Evolutionary conservation across 441 rosid species (phyloP), one percentile per base, ranked within the genome.

Genomic region (Francoa sonchifolia): DNA sequence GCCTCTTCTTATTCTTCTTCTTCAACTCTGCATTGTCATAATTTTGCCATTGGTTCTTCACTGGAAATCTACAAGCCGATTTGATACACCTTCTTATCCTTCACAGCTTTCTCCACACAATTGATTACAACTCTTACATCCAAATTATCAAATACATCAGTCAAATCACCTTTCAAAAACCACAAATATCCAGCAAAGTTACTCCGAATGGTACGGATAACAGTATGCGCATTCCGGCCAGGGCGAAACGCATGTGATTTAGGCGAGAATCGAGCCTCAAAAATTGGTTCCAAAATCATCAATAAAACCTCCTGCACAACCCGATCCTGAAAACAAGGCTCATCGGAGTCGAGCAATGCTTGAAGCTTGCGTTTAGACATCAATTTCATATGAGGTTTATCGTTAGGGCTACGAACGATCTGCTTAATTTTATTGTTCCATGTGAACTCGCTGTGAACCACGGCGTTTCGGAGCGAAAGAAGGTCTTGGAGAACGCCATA

Each of bases 131-230:
- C 62, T 54, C 58, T 46, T 7, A 26, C 48, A 61, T 76, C 83
- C 57, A 76, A 44, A 42, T 39, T 54, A 38, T 61, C 61, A 23
- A 86, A 63, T 35, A 82, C 39, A 31, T 74, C 85, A 55, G 78
- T 68, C 42, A 85, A 31, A 59, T 90, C 93, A 32, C 93, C 96
- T 43, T 54, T 79, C 62, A 90, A 41, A 42, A 85, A 85, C 98
- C 96, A 90, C 56, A 85, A 50, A 61, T 90, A 85, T 15, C 98
- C 96, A 11, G 98, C 82, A 37, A 82, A 90, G 50, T 75, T 77
- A 58, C 90, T 79, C 52, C 98, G 65, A 7, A 90, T 68, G 18
- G 95, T 82, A 50, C 98, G 73, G 47, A 90, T 90, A 22, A 71
- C 95, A 11, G 87, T 82, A 38, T 90, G 98, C 0, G 96, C 79